phyloP scores from a whole-genome alignment of 345 rosid species.

The Pistacia vera region DNA sequence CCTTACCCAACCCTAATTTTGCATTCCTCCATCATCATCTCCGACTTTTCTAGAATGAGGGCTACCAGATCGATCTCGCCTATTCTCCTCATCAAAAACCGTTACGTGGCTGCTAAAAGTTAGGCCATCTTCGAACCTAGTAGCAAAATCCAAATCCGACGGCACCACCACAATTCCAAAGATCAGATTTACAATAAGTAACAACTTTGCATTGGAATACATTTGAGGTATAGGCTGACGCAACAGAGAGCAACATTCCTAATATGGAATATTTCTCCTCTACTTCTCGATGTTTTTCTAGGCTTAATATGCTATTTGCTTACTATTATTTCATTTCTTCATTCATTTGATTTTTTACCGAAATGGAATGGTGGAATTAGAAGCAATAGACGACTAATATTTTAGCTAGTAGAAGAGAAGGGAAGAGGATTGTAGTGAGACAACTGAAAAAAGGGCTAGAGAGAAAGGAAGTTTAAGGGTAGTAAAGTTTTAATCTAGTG shows the following conservation, averaged over 20 bases:
- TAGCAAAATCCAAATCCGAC: too few relatives aligned
- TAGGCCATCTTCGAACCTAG: too few relatives aligned
- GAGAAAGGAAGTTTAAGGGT: constrained; percentile 24
- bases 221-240: constrained; percentile 28
- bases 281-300: constrained; percentile 1
- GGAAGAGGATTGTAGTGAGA: constrained; percentile 29
- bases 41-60: too few relatives aligned
- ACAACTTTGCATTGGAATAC: constrained; percentile 38
- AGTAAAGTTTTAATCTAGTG: constrained; percentile 37
- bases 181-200: constrained; percentile 47
- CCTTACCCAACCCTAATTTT: too few relatives aligned
- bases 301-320: constrained; percentile 16
- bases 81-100: too few relatives aligned
- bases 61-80: too few relatives aligned
- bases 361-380: constrained; percentile 36
- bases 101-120: too few relatives aligned
- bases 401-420: constrained; percentile 21
- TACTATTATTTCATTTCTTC: constrained; percentile 44
- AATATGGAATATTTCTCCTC: constrained; percentile 10
- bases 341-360: constrained; percentile 58
- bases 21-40: too few relatives aligned
- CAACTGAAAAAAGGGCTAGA: constrained; percentile 25
- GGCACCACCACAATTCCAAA: constrained; percentile 11
- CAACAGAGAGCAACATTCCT: constrained; percentile 10
- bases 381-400: constrained; percentile 42